A percentile compares a stretch with the other conserved stretches of the same genome.
phyloP scores from a whole-genome alignment of 164 flowering plant genomes.

The Malania oleifera region DNA sequence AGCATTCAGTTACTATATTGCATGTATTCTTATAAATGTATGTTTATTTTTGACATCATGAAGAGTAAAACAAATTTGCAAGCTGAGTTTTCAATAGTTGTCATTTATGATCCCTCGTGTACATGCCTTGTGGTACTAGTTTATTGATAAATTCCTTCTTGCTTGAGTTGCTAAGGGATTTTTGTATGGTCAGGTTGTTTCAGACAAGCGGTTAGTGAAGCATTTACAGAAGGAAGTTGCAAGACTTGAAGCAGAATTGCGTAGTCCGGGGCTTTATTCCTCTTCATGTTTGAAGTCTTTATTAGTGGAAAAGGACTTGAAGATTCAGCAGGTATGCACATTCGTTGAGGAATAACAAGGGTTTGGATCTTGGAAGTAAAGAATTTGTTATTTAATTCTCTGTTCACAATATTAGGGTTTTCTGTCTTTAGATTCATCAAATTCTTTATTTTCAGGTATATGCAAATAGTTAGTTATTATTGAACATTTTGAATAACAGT shows the following conservation, averaged over 20 bases:
- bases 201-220: conserved; percentile 63
- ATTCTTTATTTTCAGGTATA: too few species aligned
- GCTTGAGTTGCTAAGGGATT: background rate
- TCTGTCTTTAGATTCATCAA: too few species aligned
- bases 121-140: background rate
- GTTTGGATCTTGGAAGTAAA: background rate
- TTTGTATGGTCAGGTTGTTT: conserved; percentile 43
- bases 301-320: conserved; percentile 51
- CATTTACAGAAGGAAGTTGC: conserved; percentile 65
- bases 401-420: too few species aligned
- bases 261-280: conserved; percentile 49
- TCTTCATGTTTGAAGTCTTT: conserved; percentile 43
- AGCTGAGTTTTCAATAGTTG: background rate
- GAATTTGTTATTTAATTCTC: too few species aligned
- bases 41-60: too few species aligned
- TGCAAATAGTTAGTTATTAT: too few species aligned
- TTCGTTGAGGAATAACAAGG: background rate
- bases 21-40: too few species aligned
- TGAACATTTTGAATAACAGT: too few species aligned
- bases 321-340: conserved; percentile 59
- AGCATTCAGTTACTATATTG: too few species aligned
- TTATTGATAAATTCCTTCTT: background rate
- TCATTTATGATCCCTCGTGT: background rate
- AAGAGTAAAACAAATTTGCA: background rate
- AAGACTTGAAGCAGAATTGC: conserved; percentile 62